These are phyloP conservation scores for Russula dissimulans DNA, from an alignment of 768 basidiomycete genomes.

Conservation along the genomic window DNA sequence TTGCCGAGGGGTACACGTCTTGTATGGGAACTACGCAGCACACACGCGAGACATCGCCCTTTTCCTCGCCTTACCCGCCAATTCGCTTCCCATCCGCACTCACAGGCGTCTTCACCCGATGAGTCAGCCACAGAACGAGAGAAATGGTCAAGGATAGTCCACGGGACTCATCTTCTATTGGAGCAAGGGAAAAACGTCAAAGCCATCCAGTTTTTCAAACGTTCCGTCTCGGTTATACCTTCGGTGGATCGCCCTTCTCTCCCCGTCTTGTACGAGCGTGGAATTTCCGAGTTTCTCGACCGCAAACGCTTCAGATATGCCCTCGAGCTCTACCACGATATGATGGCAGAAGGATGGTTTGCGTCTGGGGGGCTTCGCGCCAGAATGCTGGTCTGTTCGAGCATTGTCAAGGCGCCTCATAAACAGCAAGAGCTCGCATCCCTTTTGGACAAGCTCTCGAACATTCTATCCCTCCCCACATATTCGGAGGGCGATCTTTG, in stretches of 20 bases:
- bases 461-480: conserved; percentile 22
- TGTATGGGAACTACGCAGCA: not conserved
- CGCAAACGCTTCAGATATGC: conserved; percentile 32
- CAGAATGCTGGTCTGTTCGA: conserved; percentile 31
- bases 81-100: not conserved
- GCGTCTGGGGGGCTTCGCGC: conserved; percentile 32
- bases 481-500: conserved; percentile 22
- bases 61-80: not conserved
- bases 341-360: conserved; percentile 34
- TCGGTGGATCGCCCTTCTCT: not conserved
- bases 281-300: conserved; percentile 35
- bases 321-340: conserved; percentile 32
- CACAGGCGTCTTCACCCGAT: too few relatives aligned
- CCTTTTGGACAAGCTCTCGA: conserved; percentile 20
- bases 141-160: not conserved
- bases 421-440: conserved; percentile 16
- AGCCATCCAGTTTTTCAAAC: not conserved
- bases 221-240: not conserved
- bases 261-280: conserved; percentile 27
- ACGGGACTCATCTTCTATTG: not conserved
- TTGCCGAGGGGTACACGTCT: not conserved
- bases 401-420: conserved; percentile 22
- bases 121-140: not conserved
- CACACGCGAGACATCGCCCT: not conserved
- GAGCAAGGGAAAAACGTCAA: not conserved